Percentiles rank a stretch among this genome's conserved stretches.
phyloP scores from a whole-genome alignment of 2,329 filamentous ascomycete species.

The Botrytis medusae region DNA sequence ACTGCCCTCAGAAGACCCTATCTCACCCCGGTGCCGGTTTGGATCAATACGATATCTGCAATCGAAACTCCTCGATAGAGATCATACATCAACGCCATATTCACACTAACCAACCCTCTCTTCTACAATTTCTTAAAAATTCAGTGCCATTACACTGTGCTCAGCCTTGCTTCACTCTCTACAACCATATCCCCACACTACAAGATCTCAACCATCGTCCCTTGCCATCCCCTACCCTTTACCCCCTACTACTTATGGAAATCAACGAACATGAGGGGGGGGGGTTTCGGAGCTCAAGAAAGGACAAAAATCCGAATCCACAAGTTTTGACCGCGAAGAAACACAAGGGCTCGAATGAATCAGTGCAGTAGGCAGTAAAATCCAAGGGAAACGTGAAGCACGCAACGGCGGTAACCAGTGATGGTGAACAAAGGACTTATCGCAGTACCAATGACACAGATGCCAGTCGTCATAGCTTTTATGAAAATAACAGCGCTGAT shows the following conservation, averaged over 20 bases:
- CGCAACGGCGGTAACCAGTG: background rate
- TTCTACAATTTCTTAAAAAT: background rate
- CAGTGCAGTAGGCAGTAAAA: background rate
- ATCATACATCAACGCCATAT: background rate
- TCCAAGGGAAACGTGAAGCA: background rate
- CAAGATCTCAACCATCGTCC: background rate
- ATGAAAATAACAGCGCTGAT: background rate
- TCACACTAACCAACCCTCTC: background rate
- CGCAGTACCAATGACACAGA: background rate
- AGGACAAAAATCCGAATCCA: background rate
- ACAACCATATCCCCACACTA: background rate
- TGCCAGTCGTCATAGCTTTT: background rate
- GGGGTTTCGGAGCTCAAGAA: background rate
- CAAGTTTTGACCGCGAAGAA: background rate
- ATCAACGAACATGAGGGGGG: no score
- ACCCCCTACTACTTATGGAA: background rate
- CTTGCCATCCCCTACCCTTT: background rate
- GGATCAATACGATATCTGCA: background rate
- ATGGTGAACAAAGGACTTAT: background rate
- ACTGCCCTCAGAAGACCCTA: background rate
- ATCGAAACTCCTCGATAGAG: background rate
- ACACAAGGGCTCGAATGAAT: background rate
- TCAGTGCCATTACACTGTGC: background rate
- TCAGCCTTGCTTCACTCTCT: background rate
- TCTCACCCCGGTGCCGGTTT: background rate